Evolutionary conservation across 257 asterid species (phyloP).

Genomic region (Nyctanthes arbortristis): DNA sequence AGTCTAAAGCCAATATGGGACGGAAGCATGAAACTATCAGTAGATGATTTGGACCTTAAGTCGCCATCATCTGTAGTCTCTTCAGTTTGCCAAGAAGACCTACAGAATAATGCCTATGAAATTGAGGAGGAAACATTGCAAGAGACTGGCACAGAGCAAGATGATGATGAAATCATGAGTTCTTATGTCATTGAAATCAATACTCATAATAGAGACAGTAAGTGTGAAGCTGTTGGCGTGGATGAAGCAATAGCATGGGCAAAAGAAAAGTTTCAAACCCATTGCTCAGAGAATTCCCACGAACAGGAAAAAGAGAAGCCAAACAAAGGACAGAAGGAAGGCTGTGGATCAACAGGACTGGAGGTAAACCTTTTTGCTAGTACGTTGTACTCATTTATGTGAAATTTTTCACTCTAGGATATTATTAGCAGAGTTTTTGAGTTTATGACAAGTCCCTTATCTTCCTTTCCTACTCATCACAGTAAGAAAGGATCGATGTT

Average conservation of each 20-base stretch:
- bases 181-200: conserved; percentile 38
- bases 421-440: not conserved
- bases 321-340: not conserved
- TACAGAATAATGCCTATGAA: conserved; percentile 11
- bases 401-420: not conserved
- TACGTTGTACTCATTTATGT: not conserved
- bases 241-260: conserved; percentile 49
- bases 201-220: conserved; percentile 16
- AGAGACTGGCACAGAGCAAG: conserved; percentile 2
- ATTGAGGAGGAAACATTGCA: conserved; percentile 16
- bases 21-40: conserved; percentile 17
- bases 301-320: conserved; percentile 10
- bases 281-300: conserved; percentile 13
- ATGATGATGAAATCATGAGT: conserved; percentile 37
- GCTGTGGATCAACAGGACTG: not conserved
- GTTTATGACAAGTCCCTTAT: not conserved
- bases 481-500: not conserved
- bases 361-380: not conserved
- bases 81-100: conserved; percentile 26
- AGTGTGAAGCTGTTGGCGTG: conserved; percentile 29
- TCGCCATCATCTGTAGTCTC: conserved; percentile 30
- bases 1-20: conserved; percentile 24
- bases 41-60: conserved; percentile 22
- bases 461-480: not conserved
- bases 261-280: conserved; percentile 37